These are phyloP conservation scores for Boletus albobrunnescens DNA, from an alignment of 1,284 basidiomycete species.

Conservation along the genomic window DNA sequence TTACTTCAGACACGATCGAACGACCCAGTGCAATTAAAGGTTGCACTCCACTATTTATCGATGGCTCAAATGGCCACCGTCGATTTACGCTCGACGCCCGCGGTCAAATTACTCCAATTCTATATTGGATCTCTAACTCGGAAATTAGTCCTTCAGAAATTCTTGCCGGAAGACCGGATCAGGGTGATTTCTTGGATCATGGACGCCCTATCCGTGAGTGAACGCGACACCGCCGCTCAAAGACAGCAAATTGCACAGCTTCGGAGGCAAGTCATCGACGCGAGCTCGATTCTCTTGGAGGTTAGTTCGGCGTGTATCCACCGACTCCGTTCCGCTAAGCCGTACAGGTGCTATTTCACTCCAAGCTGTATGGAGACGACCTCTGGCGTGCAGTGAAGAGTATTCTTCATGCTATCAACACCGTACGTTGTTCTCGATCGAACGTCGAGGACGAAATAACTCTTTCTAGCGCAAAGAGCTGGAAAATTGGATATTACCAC, in stretches of 20 bases:
- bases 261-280: constrained; percentile 44
- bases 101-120: constrained; percentile 49
- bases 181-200: constrained; percentile 44
- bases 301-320: constrained; percentile 30
- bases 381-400: constrained; percentile 39
- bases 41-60: constrained; percentile 45
- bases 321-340: constrained; percentile 3
- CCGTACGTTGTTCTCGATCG: constrained; percentile 37
- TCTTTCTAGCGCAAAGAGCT: constrained; percentile 42
- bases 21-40: constrained; percentile 33
- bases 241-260: constrained; percentile 29
- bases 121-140: constrained; percentile 45
- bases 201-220: constrained; percentile 36
- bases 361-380: constrained; percentile 30
- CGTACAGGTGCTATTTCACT: constrained; percentile 35
- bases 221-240: constrained; percentile 18
- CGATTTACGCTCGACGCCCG: constrained; percentile 40
- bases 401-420: constrained; percentile 40
- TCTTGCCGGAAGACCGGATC: constrained; percentile 41
- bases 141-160: constrained; percentile 46
- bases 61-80: constrained; percentile 45
- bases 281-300: constrained; percentile 47
- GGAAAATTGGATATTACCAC: constrained; percentile 44
- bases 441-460: constrained; percentile 12
- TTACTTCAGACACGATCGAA: constrained; percentile 39